A percentile compares a stretch with the other conserved stretches of the same genome.
phyloP scores from a whole-genome alignment of 805 yeast species.

The Isabelozyma gotoi region DNA sequence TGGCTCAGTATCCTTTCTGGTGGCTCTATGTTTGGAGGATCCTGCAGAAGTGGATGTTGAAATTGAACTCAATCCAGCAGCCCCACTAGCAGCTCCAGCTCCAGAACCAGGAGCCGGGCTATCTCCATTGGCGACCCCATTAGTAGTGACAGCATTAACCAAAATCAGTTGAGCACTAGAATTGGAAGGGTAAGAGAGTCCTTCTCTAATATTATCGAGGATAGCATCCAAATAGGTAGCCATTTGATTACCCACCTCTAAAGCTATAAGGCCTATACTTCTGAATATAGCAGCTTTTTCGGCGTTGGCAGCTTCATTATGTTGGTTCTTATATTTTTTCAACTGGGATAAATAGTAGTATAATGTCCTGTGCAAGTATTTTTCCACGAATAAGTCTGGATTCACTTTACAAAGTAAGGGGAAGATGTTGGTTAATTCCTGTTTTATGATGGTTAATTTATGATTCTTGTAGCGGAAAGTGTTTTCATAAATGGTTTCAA shows the following conservation, averaged over 20 bases:
- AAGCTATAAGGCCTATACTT: slow-evolving; percentile 82
- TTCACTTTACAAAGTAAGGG: slow-evolving; percentile 83
- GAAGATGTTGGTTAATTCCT: slow-evolving; percentile 79
- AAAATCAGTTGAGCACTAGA: slow-evolving; percentile 39
- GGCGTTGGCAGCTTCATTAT: slow-evolving; percentile 34
- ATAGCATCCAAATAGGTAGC: slow-evolving; percentile 86
- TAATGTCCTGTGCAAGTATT: slow-evolving; percentile 77
- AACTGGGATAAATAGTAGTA: slow-evolving; percentile 75
- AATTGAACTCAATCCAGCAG: slow-evolving; percentile 22
- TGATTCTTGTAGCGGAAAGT: slow-evolving; percentile 75
- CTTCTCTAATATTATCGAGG: slow-evolving; percentile 80
- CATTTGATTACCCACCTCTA: slow-evolving; percentile 78
- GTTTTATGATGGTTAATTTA: slow-evolving; percentile 70
- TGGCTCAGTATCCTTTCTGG: slow-evolving; percentile 73
- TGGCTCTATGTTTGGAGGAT: slow-evolving; percentile 53
- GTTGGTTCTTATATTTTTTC: slow-evolving; percentile 56
- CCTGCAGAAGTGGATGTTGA: slow-evolving; percentile 23
- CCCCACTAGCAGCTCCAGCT: slow-evolving; percentile 2
- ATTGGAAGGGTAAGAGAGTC: slow-evolving; percentile 47
- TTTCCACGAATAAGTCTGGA: slow-evolving; percentile 70
- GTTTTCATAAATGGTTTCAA: slow-evolving; percentile 75
- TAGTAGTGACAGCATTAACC: slow-evolving; percentile 37
- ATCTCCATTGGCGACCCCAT: slow-evolving; percentile 4
- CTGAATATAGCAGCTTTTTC: slow-evolving; percentile 76
- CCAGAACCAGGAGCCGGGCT: slow-evolving; percentile 6